These are phyloP conservation scores for Schizopora paradoxa DNA, from an alignment of 1,284 basidiomycete genomes.

Conservation along the genomic window DNA sequence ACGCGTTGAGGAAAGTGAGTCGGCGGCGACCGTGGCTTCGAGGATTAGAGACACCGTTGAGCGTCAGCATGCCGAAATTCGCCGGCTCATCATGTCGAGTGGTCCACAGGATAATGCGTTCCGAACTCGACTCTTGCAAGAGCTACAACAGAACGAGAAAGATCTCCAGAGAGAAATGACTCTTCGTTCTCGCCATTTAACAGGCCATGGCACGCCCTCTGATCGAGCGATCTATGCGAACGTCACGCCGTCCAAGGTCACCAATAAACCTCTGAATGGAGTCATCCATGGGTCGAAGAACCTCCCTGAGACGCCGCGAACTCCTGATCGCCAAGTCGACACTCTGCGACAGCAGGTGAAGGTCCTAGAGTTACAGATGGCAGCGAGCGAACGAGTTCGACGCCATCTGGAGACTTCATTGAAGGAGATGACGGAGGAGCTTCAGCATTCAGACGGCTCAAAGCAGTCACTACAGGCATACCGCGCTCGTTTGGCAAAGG, in stretches of 20 bases:
- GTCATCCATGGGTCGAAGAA: constrained; percentile 32
- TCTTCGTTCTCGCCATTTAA: constrained; percentile 24
- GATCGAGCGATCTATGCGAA: constrained; percentile 33
- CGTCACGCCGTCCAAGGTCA: constrained; percentile 42
- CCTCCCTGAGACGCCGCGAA: constrained; percentile 34
- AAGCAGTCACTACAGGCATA: constrained; percentile 59
- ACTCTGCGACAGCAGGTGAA: constrained; percentile 62
- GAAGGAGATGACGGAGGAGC: constrained; percentile 56
- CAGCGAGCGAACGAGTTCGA: constrained; percentile 60
- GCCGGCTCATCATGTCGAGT: constrained; percentile 54
- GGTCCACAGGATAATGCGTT: constrained; percentile 57
- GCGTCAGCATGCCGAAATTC: constrained; percentile 65
- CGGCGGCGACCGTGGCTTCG: constrained; percentile 43
- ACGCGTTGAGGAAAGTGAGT: constrained; percentile 53
- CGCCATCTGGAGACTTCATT: constrained; percentile 61
- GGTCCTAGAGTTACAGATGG: constrained; percentile 64
- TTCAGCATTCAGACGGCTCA: constrained; percentile 61
- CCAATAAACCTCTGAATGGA: constrained; percentile 30
- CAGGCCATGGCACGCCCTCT: constrained; percentile 26
- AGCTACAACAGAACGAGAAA: constrained; percentile 63
- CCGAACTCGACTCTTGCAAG: constrained; percentile 60
- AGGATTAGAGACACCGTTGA: constrained; percentile 61
- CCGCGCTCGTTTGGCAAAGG: constrained; percentile 49
- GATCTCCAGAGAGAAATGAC: constrained; percentile 56
- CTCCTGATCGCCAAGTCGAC: constrained; percentile 45